Base-by-base conservation (phyloP, 1,139 yeast species). In the Pichia sp. region DNA sequence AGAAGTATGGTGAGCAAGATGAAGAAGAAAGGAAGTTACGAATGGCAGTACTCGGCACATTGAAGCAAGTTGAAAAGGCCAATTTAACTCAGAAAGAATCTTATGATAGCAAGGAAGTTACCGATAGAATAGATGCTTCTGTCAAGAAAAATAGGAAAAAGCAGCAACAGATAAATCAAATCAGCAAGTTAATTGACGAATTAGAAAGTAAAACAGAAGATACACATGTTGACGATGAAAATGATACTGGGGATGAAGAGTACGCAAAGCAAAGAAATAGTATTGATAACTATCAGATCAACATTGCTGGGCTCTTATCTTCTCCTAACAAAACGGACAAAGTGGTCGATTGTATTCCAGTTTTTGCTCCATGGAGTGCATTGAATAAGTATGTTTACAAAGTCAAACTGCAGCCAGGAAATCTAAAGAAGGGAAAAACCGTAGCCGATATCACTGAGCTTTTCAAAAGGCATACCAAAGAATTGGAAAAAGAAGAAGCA, bases 291-390 rank as follows among this genome's bases (percentile, higher is more conserved):
- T 66, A 60, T 41, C 56, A 62, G 43, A 41, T 55, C 12, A 53
- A 59, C 7, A 49, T 64, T n/a, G 50, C 63, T 2, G 64, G 63
- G 1, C 48, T 68, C 40, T 61, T 77, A 18, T 54, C 73, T 18
- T 74, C 76, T 45, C 83, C 83, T 0, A 65, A 68, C 6, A 59
- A 70, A 23, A 66, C 70, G 0, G 83, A 79, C 59, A 70, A 71
- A 0, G 59, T 84, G 13, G 61, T 68, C 7, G 88, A 82, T 48
- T 80, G 87, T 7, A 79, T 93, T 8, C 96, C 98, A 0, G 83
- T 88, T 9, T 91, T 90, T 74, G 98, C 93, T 0, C 99, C 99
- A 1, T 95, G 97, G 96, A 70, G 79, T 12, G 78, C 97, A 0
- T 69, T 93, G 60, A 78, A 74, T 56, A 85, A 85, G 66, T 80